phyloP scores from a whole-genome alignment of 2,329 filamentous ascomycete species.

The Colletotrichum brevisporum region DNA sequence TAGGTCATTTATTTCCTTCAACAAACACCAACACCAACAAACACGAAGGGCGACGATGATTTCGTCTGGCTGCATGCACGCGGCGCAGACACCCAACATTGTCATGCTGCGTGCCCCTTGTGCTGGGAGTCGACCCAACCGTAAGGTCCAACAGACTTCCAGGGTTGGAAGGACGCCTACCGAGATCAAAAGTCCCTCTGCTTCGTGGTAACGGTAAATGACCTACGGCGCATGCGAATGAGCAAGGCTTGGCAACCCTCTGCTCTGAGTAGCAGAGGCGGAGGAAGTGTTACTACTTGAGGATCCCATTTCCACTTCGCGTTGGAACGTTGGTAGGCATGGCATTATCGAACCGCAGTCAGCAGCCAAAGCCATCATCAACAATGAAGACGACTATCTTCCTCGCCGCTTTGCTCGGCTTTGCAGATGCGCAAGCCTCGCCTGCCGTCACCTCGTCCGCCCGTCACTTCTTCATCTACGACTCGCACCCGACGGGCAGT shows the following conservation, averaged over 20 bases:
- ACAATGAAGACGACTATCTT: slow-evolving; percentile 3
- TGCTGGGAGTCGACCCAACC: no score
- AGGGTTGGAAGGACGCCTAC: neutral
- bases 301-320: no score
- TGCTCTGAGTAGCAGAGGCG: neutral
- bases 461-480: slow-evolving; percentile 30
- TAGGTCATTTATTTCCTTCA: no score
- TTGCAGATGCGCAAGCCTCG: slow-evolving; percentile 8
- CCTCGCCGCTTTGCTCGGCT: neutral
- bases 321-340: no score
- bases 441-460: slow-evolving; percentile 17
- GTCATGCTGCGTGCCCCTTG: no score
- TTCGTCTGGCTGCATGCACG: no score
- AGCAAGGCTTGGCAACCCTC: neutral
- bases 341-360: no score
- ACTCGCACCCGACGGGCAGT: slow-evolving; percentile 25
- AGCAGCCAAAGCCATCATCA: neutral
- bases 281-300: no score
- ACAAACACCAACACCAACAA: no score
- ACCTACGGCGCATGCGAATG: neutral
- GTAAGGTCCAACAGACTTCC: neutral
- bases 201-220: neutral
- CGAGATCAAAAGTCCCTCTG: neutral
- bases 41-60: no score
- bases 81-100: no score